Evolutionary conservation across 192 early-diverging fungal species (phyloP).

Genomic region (Blastocladiella britannica): DNA sequence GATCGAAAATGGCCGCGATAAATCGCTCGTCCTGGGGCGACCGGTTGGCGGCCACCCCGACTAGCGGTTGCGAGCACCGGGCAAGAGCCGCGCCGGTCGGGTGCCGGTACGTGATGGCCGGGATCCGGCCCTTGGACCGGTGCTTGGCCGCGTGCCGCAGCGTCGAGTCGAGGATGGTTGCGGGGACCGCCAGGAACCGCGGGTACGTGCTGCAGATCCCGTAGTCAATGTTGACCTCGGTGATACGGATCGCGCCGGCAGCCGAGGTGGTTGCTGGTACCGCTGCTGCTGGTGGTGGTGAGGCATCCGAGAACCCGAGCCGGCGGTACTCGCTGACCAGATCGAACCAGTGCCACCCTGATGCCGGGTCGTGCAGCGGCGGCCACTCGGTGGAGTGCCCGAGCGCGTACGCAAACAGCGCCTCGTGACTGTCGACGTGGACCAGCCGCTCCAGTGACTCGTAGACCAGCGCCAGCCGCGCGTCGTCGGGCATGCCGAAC

Average conservation of each 20-base stretch:
- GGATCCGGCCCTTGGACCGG: slow-evolving; percentile 74
- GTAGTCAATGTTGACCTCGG: slow-evolving; percentile 50
- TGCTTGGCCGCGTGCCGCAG: slow-evolving; percentile 73
- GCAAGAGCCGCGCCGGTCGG: slow-evolving; percentile 74
- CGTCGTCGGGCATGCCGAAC: slow-evolving; percentile 41
- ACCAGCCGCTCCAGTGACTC: slow-evolving; percentile 57
- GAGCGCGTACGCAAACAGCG: not conserved
- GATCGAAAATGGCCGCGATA: slow-evolving; percentile 79
- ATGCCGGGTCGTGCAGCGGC: slow-evolving; percentile 13
- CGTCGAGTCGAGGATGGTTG: slow-evolving; percentile 70
- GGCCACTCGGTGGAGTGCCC: not conserved
- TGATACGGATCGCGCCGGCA: slow-evolving; percentile 66
- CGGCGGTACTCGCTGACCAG: slow-evolving; percentile 46
- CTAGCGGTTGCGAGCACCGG: slow-evolving; percentile 83
- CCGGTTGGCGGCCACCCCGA: slow-evolving; percentile 80
- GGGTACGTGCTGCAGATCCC: slow-evolving; percentile 85
- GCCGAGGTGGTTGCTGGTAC: slow-evolving; percentile 52
- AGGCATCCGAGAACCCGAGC: too few relatives aligned
- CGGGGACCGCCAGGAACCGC: slow-evolving; percentile 52
- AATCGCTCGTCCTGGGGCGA: slow-evolving; percentile 96
- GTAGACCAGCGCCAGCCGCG: slow-evolving; percentile 51
- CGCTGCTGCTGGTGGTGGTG: slow-evolving; percentile 25
- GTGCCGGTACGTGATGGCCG: slow-evolving; percentile 75
- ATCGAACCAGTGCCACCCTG: slow-evolving; percentile 47
- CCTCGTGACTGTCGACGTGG: slow-evolving; percentile 39